Base-by-base conservation (phyloP, 305 asterid species). In the Fraxinus floribunda region DNA sequence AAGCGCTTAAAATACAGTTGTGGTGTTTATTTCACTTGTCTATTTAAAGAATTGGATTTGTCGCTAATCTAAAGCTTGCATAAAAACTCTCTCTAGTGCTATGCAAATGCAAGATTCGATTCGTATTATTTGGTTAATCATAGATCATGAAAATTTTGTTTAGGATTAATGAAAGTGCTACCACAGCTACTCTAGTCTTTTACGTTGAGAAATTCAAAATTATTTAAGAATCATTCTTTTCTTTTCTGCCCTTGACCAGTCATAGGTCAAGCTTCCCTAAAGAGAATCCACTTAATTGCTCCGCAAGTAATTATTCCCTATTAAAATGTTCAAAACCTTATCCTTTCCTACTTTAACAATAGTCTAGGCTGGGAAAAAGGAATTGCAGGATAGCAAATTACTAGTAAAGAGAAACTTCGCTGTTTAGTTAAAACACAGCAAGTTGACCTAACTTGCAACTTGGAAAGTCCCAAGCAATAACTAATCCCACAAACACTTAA, bases 271-370 rank as follows among this genome's bases (percentile, higher is more conserved):
- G 30, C 22, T 62, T 22, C 32, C 26, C 32, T 20, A 7, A 62
- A 62, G 32, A 62, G 71, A 62, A 62, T 62, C 71, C 71, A 62
- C 71, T 62, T 62, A 62, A 62, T 62, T 22, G 71, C 71, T 62
- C 71, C 32, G 1, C 32, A 62, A 62, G 68, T 57, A 18, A 62
- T 7, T 62, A 62, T 55, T 62, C 32, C 32, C 71, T 7, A 62
- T 8, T 62, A 62, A 62, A 20, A 62, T 7, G 32, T 20, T 22
- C 32, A 62, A 62, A 62, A 62, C 62, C 18, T 16, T 16, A 52
- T 16, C 62, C 20, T 52, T 6, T 52, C 62, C 62, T 52, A 5
- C 62, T 44, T 52, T 16, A 52, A 16, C 9, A 55, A n/a, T 55
- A n/a, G 66, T 55, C 66, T 55, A n/a, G 66, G 24, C 24, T n/a